Evolutionary conservation across 805 yeast species (phyloP), one percentile per base, ranked within the genome.

Genomic region (Torulaspora franciscae): DNA sequence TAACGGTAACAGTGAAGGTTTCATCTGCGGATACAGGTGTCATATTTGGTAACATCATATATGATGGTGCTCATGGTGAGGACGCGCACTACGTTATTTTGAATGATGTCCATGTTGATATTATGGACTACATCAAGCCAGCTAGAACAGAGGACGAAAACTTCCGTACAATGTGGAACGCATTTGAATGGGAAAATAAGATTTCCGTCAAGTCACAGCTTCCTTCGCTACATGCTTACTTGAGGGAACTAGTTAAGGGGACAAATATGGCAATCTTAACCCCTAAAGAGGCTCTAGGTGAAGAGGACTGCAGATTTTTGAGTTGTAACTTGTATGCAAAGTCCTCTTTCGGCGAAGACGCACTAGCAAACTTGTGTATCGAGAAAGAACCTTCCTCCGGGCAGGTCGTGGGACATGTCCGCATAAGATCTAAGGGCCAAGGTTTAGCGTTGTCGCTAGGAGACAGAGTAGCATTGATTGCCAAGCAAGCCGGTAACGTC

Each of bases 111-210:
- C 96, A 90, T 64, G 90, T 93, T 47, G 96, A 93, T 65, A 86
- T 93, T 43, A 87, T 93, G 89, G 98, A 93, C 67, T 93, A 93
- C 70, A 89, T 93, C 66, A 88, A 87, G 65, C 97, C 99, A 15
- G 93, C 95, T n/a, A 76, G 78, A 19, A 86, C 95, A 65, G 72
- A 89, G 11, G 98, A 91, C 68, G 79, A 81, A 36, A 84, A 79
- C 55, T 93, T 93, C 85, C 85, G 99, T 62, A 78, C 81, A 59
- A 91, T 90, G 98, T 93, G 99, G 99, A 88, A 89, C 65, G 97
- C 90, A 65, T 93, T 95, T 64, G 99, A 93, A 70, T 93, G 99
- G 99, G 99, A 93, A 69, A 93, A 93, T 73, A 93, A 93, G 73
- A 90, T 93, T 56, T 85, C 90, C 48, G 85, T 93, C 63, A 81